Percentiles rank a stretch among this genome's conserved stretches.
phyloP scores from a whole-genome alignment of 2,329 filamentous ascomycete species.

The Aspergillus sp. region DNA sequence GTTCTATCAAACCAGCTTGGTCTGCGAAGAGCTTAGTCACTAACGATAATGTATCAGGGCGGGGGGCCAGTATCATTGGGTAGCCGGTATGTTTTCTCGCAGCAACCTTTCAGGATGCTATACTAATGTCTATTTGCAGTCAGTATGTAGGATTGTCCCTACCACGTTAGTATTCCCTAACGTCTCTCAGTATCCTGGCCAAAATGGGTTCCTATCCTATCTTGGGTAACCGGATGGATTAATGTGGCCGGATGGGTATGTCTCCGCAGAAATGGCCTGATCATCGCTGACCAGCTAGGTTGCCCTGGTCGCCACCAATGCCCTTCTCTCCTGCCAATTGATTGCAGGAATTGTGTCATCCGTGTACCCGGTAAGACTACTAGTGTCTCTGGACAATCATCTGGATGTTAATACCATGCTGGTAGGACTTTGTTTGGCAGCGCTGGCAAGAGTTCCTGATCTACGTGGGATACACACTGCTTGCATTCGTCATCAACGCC shows the following conservation, averaged over 20 bases:
- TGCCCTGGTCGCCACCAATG: conserved; percentile 66
- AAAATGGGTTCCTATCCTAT: conserved; percentile 61
- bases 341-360: conserved; percentile 66
- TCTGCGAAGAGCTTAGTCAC: neutral
- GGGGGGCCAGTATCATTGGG: conserved; percentile 71
- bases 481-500: conserved; percentile 65
- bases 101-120: neutral
- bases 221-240: conserved; percentile 70
- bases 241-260: conserved; percentile 68
- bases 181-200: conserved; percentile 54
- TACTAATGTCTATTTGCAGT: conserved; percentile 20
- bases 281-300: conserved; percentile 30
- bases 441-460: conserved; percentile 73
- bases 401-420: neutral
- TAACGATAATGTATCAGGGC: conserved; percentile 29
- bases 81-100: conserved; percentile 49
- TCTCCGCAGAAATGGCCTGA: neutral
- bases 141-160: conserved; percentile 27
- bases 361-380: conserved; percentile 50
- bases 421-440: conserved; percentile 53
- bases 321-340: conserved; percentile 66
- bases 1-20: conserved; percentile 7
- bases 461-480: conserved; percentile 63
- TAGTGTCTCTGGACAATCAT: neutral
- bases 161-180: neutral